Base-by-base conservation (phyloP, 192 early-diverging fungal genomes). In the Mortierella hygrophila region DNA sequence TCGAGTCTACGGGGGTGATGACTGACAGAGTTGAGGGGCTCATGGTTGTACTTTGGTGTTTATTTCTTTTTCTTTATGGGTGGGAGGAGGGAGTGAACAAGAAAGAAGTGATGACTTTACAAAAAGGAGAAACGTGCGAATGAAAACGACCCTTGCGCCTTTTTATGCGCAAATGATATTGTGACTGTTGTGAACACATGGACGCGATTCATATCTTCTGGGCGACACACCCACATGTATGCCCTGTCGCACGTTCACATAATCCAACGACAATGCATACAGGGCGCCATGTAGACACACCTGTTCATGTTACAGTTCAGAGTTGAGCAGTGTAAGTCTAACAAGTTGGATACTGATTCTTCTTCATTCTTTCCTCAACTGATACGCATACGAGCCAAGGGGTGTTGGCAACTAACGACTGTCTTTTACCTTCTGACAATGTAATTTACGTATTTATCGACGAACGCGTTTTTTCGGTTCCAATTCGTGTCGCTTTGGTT, bases 1-100 rank as follows among this genome's bases (percentile, higher is more conserved):
- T 81, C 46, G 78, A 81, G 75, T 89, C 88, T 18, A 89, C 82
- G 18, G 88, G 88, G 3, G 88, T 87, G 75, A 82, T 60, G 18
- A 86, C 42, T 0, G 78, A 79, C 23, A 79, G 68, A 52, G 60
- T 77, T n/a, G 79, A 72, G 21, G 79, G 79, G 10, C 57, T 68
- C 78, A 80, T 80, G 35, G 26, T 74, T 16, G 8, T 20, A 5
- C 2, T 52, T 21, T 52, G 49, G 18, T 37, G 38, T 38, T 44
- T 37, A 23, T 23, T 44, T 18, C 23, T 35, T 55, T 8, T 55
- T 42, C 6, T 9, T 55, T 29, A 26, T 29, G 40, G 5, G 32
- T 37, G 29, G 20, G 20, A 41, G n/a, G 35, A 26, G 2, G 69
- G 35, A 42, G 37, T 23, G 20, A 38, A 23, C 29, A 68, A 65